These are phyloP conservation scores for Ceratocystiopsis sp. DNA, from an alignment of 2,329 filamentous ascomycete species.

Conservation along the genomic window DNA sequence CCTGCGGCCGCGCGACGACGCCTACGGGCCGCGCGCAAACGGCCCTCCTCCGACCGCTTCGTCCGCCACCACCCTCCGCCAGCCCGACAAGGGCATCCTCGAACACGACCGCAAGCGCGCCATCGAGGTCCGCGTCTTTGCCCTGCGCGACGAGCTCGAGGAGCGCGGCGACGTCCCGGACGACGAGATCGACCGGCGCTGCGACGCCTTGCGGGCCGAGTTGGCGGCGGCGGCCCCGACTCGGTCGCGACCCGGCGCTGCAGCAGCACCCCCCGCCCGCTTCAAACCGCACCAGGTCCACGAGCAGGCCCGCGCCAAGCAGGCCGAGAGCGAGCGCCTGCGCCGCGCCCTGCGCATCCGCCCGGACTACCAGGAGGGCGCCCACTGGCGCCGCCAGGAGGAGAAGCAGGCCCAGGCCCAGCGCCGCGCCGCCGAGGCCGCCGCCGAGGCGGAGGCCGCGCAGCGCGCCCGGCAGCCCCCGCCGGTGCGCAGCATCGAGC, in stretches of 20 bases:
- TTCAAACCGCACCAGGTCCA: slow-evolving; percentile 91
- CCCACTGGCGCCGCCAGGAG: slow-evolving; percentile 73
- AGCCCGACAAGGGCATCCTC: slow-evolving; percentile 82
- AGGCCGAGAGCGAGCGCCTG: slow-evolving; percentile 81
- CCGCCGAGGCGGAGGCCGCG: background rate
- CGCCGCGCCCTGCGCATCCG: slow-evolving; percentile 75
- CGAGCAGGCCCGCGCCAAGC: slow-evolving; percentile 90
- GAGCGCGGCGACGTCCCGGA: slow-evolving; percentile 74
- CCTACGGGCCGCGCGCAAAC: slow-evolving; percentile 58
- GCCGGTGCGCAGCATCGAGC: background rate
- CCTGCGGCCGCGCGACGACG: slow-evolving; percentile 66
- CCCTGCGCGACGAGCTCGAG: slow-evolving; percentile 78
- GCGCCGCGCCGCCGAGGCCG: slow-evolving; percentile 11
- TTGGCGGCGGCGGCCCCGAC: slow-evolving; percentile 27
- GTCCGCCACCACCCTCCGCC: slow-evolving; percentile 56
- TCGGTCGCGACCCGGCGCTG: slow-evolving; percentile 10
- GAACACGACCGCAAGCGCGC: slow-evolving; percentile 86
- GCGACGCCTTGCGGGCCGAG: slow-evolving; percentile 47
- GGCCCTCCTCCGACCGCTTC: slow-evolving; percentile 43
- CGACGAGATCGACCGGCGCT: slow-evolving; percentile 73
- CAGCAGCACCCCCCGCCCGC: slow-evolving; percentile 28
- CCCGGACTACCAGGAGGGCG: slow-evolving; percentile 69
- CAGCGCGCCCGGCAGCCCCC: background rate
- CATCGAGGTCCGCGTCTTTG: slow-evolving; percentile 86
- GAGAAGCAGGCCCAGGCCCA: slow-evolving; percentile 33